Evolutionary conservation across 2,329 filamentous ascomycete species (phyloP), one percentile per base, ranked within the genome.

Genomic region (Aspergillus neotritici): DNA sequence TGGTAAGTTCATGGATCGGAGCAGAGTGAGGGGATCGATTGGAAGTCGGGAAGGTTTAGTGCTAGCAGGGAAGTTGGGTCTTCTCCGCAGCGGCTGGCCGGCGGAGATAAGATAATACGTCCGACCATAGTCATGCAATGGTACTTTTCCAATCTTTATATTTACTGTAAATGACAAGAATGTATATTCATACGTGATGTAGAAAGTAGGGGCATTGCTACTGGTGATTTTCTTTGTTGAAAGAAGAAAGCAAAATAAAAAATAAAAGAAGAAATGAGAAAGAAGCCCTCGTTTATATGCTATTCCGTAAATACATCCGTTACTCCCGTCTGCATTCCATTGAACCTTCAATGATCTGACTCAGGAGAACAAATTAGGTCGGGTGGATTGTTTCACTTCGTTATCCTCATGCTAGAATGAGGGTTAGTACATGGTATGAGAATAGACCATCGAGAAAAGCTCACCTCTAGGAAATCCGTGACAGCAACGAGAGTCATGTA

Each of bases 401-500:
- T 58, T 52, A 38, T 72, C 69, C 57, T 74, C 70, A 42, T 66
- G 68, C 69, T 73, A 34, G 5, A 44, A 13, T 29, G n/a, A 12
- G 5, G 33, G 32, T 63, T 37, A 62, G 52, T 39, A 14, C 25
- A 31, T 30, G 9, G 10, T 13, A 25, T 4, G 4, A 13, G 5
- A 15, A 8, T 10, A n/a, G 17, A 14, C 14, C 9, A 21, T 15
- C 69, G 80, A 69, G 72, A 25, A 21, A 25, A 25, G 6, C 21
- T 25, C 21, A 94, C 90, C 75, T 96, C 86, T 41, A 95, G 71
- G 64, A 94, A 96, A 34, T 81, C 83, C 8, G 87, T 94, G 31
- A 88, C 81, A 25, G 83, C 77, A 58, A 96, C 86, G 51, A 97
- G 73, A 42, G 93, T 75, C 67, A 91, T 84, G 59, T 93, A 87